phyloP scores from a whole-genome alignment of 805 yeast genomes.

The Wickerhamiella siamensis region DNA sequence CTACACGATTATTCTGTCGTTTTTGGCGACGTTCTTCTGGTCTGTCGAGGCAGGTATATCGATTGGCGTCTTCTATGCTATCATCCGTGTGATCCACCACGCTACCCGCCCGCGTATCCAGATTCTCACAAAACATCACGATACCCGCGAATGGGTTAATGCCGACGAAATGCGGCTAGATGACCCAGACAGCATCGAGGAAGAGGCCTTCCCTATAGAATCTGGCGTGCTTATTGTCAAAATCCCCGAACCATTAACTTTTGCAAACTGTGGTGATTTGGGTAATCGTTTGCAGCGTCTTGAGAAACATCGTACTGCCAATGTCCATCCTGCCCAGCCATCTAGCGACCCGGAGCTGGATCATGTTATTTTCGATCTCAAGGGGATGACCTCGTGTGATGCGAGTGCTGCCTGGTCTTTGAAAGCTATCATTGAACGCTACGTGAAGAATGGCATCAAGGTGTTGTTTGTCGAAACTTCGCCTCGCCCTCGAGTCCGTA shows the following conservation, averaged over 20 bases:
- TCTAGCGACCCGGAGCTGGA: constrained; percentile 34
- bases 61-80: constrained; percentile 70
- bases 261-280: constrained; percentile 71
- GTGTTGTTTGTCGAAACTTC: constrained; percentile 54
- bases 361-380: constrained; percentile 57
- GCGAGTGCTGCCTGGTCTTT: constrained; percentile 67
- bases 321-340: constrained; percentile 64
- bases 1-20: constrained; percentile 49
- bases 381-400: constrained; percentile 72
- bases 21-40: constrained; percentile 46
- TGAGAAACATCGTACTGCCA: constrained; percentile 63
- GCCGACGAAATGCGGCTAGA: constrained; percentile 39
- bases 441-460: constrained; percentile 37
- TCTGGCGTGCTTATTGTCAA: constrained; percentile 67
- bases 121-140: constrained; percentile 56
- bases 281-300: constrained; percentile 51
- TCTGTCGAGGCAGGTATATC: constrained; percentile 85
- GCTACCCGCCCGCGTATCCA: constrained; percentile 75
- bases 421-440: constrained; percentile 41
- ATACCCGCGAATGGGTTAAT: constrained; percentile 48
- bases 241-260: constrained; percentile 78
- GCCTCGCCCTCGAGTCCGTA: constrained; percentile 31
- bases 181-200: constrained; percentile 19
- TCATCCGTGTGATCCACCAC: constrained; percentile 65
- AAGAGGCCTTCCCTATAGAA: constrained; percentile 20